A percentile compares a stretch with the other conserved stretches of the same genome.
These are phyloP conservation scores for Spirogloea muscicola DNA, from an alignment of 139 green algal species.

Conservation along the genomic window DNA sequence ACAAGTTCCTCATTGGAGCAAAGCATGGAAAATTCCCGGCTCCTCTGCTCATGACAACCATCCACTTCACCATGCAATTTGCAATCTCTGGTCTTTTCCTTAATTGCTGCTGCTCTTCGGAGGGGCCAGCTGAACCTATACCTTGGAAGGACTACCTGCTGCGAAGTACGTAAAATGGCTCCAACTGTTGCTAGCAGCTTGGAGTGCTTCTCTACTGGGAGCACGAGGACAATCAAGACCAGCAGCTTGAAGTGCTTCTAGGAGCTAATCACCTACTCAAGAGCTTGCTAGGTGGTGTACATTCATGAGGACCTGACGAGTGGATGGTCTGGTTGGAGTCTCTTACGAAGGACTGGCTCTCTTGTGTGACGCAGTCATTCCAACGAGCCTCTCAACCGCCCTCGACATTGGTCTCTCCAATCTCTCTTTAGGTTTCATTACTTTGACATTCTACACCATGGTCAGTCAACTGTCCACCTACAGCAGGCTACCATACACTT, in stretches of 20 bases:
- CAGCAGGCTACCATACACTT: too few relatives aligned
- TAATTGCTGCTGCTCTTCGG: slow-evolving; percentile 10
- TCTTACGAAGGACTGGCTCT: not conserved
- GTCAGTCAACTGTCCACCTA: slow-evolving; percentile 1
- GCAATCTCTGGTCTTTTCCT: slow-evolving; percentile 4
- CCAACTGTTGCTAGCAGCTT: not conserved
- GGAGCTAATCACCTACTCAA: too few relatives aligned
- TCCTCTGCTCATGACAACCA: slow-evolving; percentile 40
- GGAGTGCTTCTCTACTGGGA: not conserved
- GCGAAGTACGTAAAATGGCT: not conserved
- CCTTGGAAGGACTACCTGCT: slow-evolving; percentile 29
- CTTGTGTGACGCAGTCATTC: slow-evolving; percentile 58
- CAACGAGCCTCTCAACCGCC: slow-evolving; percentile 80
- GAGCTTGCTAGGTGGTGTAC: not conserved
- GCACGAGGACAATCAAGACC: not conserved
- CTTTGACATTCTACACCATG: slow-evolving; percentile 44
- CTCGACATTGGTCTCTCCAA: slow-evolving; percentile 90
- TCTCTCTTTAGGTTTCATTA: slow-evolving; percentile 62
- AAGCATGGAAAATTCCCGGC: slow-evolving; percentile 37
- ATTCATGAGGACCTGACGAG: too few relatives aligned
- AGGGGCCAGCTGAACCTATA: not conserved
- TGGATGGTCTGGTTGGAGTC: too few relatives aligned
- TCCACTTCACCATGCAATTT: slow-evolving; percentile 42
- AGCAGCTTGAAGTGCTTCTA: too few relatives aligned
- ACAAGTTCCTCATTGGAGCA: slow-evolving; percentile 32